Evolutionary conservation across 2,329 filamentous ascomycete species (phyloP).

Genomic region (Ceratocystis diversiconidia): DNA sequence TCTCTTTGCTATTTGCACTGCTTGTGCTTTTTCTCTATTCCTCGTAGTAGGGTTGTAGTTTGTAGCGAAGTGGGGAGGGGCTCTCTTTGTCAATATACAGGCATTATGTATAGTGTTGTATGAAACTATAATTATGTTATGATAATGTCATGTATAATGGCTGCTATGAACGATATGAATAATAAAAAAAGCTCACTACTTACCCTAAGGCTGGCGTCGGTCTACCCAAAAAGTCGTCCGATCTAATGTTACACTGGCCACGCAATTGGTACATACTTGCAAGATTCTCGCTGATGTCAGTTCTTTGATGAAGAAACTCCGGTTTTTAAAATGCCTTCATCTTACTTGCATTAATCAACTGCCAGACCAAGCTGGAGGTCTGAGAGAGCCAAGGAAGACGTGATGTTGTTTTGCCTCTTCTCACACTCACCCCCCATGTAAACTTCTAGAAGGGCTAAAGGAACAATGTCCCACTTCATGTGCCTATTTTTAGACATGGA

Average conservation of each 20-base stretch:
- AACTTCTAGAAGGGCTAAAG: background rate
- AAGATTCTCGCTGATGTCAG: background rate
- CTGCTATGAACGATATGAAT: background rate
- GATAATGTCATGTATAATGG: background rate
- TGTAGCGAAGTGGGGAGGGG: background rate
- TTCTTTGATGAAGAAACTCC: background rate
- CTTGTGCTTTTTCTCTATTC: background rate
- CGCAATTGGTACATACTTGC: background rate
- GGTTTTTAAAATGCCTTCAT: background rate
- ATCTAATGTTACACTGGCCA: background rate
- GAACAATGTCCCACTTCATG: background rate
- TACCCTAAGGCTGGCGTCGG: background rate
- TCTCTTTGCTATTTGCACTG: background rate
- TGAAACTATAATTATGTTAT: background rate
- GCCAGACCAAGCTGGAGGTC: background rate
- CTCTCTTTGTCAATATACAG: background rate
- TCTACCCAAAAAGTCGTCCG: background rate
- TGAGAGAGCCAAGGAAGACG: background rate
- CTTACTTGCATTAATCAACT: background rate
- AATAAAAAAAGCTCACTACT: background rate
- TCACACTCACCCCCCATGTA: background rate
- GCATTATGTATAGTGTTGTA: background rate
- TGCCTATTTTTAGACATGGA: background rate
- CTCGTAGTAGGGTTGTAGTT: background rate
- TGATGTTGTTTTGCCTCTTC: background rate